Evolutionary conservation across 805 yeast genomes (phyloP).

Genomic region (Wickerhamomyces queroliae): DNA sequence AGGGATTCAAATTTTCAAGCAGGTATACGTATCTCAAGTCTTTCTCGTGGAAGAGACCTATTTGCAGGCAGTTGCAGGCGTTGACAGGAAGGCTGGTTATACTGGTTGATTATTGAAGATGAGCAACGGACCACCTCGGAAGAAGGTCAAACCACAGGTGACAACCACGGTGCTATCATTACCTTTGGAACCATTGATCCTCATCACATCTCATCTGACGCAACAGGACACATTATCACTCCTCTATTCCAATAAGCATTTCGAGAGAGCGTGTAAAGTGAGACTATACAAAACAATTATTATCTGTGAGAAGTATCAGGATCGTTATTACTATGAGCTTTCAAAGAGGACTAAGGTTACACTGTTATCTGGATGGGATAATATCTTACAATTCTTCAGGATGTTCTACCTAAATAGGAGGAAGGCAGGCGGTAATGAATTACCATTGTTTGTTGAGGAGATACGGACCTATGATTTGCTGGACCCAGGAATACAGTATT

Average conservation of each 20-base stretch:
- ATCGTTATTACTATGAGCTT: slow-evolving; percentile 13
- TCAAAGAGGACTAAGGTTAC: slow-evolving; percentile 6
- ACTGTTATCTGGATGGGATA: slow-evolving; percentile 15
- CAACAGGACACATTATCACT: slow-evolving; percentile 15
- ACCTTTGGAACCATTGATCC: slow-evolving; percentile 14
- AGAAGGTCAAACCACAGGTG: too few relatives aligned
- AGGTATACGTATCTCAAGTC: too few relatives aligned
- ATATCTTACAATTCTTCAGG: slow-evolving; percentile 12
- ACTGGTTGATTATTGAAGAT: too few relatives aligned
- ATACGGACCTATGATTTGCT: slow-evolving; percentile 14
- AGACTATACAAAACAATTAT: slow-evolving; percentile 16
- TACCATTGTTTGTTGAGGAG: slow-evolving; percentile 13
- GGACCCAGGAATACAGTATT: slow-evolving; percentile 18
- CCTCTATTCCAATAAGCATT: slow-evolving; percentile 7
- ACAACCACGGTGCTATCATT: slow-evolving; percentile 1
- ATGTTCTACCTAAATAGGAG: slow-evolving; percentile 6
- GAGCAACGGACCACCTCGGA: too few relatives aligned
- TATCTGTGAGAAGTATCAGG: slow-evolving; percentile 20
- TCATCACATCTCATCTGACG: slow-evolving; percentile 8
- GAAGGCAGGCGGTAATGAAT: not conserved
- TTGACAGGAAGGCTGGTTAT: too few relatives aligned
- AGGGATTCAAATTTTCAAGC: too few relatives aligned
- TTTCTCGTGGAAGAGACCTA: too few relatives aligned
- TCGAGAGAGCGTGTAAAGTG: slow-evolving; percentile 9
- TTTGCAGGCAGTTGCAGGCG: too few relatives aligned